Evolutionary conservation across 2,329 filamentous ascomycete genomes (phyloP), one percentile per base, ranked within the genome.

Genomic region (Penicillium rolfsii): DNA sequence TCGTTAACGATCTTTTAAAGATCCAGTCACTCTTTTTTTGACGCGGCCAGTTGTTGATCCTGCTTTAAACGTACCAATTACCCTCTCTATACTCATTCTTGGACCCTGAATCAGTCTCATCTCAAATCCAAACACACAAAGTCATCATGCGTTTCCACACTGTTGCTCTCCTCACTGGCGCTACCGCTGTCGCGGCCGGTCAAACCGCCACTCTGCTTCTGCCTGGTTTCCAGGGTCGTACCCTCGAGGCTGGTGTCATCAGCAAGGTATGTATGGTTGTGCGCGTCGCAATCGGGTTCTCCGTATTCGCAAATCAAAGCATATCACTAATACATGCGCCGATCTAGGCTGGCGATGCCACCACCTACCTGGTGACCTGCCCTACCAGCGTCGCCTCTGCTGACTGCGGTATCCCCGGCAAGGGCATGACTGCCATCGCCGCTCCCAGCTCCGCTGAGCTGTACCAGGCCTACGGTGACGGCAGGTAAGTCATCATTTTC

Each of bases 131-230:
- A 36, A 36, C 54, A 43, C 52, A 54, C 45, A 58, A 48, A 57
- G 49, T 52, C 66, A 69, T 50, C 35, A 70, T 70, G 68, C 68
- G 66, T 63, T 68, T 67, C 62, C 55, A 65, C 59, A 60, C 69
- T 58, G 35, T 71, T 52, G 68, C 68, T 58, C 58, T 73, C 52
- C 57, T 73, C 63, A 65, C 71, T 43, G 63, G 66, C 60, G 65
- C 65, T 48, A 66, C 70, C 41, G 61, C 71, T 30, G 71, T 60
- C 40, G 58, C 65, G 41, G 68, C 68, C 4, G 58, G 61, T 41
- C 65, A 62, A 55, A 65, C 66, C 19, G 67, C 65, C 26, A 64
- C 41, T 48, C 65, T 71, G 8, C 63, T 71, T 30, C 53, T 70
- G 45, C 67, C 68, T 59, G 65, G 67, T 6, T 70, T 69, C 48